Percentiles rank a stretch among this genome's conserved stretches.
Conservation (phyloP, 2,329 filamentous ascomycete species). For the Trichoderma sp. region DNA sequence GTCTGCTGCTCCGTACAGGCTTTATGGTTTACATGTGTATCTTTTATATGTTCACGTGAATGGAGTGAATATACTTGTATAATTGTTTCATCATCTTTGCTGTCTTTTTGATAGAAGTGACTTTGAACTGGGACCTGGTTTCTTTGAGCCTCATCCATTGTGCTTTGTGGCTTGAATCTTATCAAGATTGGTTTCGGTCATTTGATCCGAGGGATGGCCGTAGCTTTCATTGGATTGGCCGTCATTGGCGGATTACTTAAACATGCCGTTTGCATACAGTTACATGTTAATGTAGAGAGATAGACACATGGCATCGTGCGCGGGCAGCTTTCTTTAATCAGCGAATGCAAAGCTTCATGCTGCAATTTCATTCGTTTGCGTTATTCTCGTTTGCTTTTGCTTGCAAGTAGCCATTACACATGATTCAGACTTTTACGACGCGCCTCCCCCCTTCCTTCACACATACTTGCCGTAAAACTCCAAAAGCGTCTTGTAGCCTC, state of each 20-base stretch:
- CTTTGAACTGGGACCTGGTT: not conserved
- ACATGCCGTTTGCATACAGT: too few relatives aligned
- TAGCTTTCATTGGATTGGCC: too few relatives aligned
- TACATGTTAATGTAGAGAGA: not conserved
- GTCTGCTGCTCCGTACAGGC: not conserved
- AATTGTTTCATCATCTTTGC: not conserved
- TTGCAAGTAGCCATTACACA: not conserved
- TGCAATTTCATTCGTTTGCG: not conserved
- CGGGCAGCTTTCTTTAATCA: not conserved
- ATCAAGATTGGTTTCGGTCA: not conserved
- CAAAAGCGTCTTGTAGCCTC: constrained; percentile 58
- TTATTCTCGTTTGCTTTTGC: not conserved
- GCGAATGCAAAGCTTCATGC: not conserved
- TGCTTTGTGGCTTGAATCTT: not conserved
- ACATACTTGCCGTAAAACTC: constrained; percentile 56
- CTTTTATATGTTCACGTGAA: too few relatives aligned
- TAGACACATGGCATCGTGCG: not conserved
- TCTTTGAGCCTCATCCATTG: not conserved
- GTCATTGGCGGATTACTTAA: too few relatives aligned
- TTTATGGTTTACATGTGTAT: not conserved
- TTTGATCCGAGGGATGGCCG: too few relatives aligned
- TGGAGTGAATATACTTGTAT: not conserved
- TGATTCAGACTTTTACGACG: not conserved
- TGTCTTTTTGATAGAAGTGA: not conserved
- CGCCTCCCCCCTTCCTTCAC: constrained; percentile 27